Evolutionary conservation across 306 rosid genomes (phyloP).

Genomic region (Mucuna pruriens): DNA sequence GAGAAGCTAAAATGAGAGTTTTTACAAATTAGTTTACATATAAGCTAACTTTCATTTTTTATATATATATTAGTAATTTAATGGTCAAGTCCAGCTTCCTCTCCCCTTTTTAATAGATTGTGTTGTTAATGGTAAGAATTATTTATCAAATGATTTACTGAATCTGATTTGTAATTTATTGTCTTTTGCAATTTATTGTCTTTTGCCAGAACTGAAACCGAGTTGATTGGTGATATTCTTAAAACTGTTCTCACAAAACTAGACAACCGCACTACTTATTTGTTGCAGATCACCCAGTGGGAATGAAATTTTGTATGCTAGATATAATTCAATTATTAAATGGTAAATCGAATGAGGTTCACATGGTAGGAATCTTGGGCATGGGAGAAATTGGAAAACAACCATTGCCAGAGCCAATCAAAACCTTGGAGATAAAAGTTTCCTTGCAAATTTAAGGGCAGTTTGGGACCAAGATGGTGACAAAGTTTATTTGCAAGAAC

Average conservation of each 20-base stretch:
- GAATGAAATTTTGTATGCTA: background rate
- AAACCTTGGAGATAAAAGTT: background rate
- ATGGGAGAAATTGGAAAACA: background rate
- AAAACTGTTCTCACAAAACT: background rate
- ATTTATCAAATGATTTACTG: background rate
- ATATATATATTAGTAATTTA: background rate
- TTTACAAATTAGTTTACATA: too few species aligned
- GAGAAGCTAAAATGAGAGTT: too few species aligned
- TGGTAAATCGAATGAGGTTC: conserved; percentile 3
- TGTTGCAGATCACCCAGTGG: conserved; percentile 18
- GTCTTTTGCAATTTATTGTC: background rate
- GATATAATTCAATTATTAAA: background rate
- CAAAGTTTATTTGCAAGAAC: conserved; percentile 8
- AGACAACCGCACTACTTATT: background rate
- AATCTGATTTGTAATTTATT: background rate
- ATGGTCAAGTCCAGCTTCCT: background rate
- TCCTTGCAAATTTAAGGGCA: background rate
- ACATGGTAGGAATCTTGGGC: background rate
- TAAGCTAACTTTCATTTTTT: too few species aligned
- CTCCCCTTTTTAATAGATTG: background rate
- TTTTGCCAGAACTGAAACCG: background rate
- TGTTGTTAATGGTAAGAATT: background rate
- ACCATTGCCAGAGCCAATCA: background rate
- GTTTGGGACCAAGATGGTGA: background rate
- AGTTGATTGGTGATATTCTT: background rate